Evolutionary conservation across 306 rosid genomes (phyloP), one percentile per base, ranked within the genome.

Genomic region (Cucurbita pepo): DNA sequence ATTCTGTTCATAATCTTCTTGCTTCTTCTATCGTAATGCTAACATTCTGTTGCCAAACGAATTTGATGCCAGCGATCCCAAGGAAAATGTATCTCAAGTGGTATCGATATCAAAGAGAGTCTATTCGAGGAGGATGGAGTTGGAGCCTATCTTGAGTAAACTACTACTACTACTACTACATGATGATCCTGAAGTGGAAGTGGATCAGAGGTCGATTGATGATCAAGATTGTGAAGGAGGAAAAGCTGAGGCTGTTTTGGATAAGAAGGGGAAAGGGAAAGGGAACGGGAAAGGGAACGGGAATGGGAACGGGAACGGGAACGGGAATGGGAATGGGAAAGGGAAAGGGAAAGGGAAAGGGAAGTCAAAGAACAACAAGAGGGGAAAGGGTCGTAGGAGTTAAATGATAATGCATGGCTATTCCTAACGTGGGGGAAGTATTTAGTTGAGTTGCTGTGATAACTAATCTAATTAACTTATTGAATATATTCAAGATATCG

Each of bases 21-120:
- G n/a, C 19, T 0, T 10, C 55, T 66, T 43, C 55, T 18, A 62
- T 38, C 48, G 16, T 38, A 1, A 1, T 65, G 71, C 71, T 65
- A 19, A 65, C 71, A 11, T 19, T 19, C 54, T 0, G 11, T 10
- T 65, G 16, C 44, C 13, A 5, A 44, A 18, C 12, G 1, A 18
- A 65, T 11, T 65, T 5, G 12, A 41, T 6, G 1, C 43, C 37
- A 65, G 71, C 9, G 6, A 65, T 53, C 18, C 54, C 0, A 37
- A 21, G 18, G 37, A 10, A 19, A 65, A 65, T 2, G 6, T 11
- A 65, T 10, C 54, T 0, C 38, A 25, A 50, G 58, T 1, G 14
- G 51, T 4, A 51, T 61, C 36, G 40, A 60, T 78, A 56, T 75
- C 76, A 18, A 52, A 45, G 63, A 75, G 62, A n/a, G 40, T 82